These are phyloP conservation scores for Ophiocordyceps camponoti-leonardi DNA, from an alignment of 2,329 filamentous ascomycete species.

Conservation along the genomic window DNA sequence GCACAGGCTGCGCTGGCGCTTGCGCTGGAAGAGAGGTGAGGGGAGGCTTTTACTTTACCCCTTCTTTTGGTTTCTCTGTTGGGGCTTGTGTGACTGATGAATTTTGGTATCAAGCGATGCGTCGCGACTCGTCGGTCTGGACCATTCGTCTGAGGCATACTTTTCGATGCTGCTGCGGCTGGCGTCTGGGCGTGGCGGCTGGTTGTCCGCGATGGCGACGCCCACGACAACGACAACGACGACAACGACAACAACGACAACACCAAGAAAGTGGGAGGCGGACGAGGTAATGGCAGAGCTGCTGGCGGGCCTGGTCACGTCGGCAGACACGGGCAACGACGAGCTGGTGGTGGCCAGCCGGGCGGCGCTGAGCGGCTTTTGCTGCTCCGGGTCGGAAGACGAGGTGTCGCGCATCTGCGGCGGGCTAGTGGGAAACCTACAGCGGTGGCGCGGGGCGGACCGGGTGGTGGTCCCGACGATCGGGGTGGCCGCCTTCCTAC, in stretches of 20 bases:
- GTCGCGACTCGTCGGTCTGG: conserved; percentile 18
- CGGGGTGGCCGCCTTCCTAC: conserved; percentile 60
- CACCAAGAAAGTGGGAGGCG: conserved; percentile 6
- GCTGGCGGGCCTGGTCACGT: conserved; percentile 51
- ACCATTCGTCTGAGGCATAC: conserved; percentile 42
- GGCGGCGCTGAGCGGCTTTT: conserved; percentile 42
- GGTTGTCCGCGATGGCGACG: no score
- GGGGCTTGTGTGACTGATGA: background rate
- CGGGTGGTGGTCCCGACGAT: conserved; percentile 58
- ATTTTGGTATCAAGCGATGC: conserved; percentile 12
- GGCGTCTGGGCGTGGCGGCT: conserved; percentile 13
- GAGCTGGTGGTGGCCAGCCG: conserved; percentile 54
- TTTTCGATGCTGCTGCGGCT: conserved; percentile 37
- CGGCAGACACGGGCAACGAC: conserved; percentile 64
- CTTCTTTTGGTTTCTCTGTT: no score
- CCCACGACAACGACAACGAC: no score
- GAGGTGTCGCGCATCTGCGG: conserved; percentile 27
- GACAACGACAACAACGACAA: no score
- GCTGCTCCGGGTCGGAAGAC: conserved; percentile 23
- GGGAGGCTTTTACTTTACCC: no score
- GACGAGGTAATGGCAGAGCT: conserved; percentile 31
- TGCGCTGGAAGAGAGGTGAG: conserved; percentile 27
- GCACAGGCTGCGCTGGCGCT: conserved; percentile 38
- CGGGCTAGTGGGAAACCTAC: conserved; percentile 37
- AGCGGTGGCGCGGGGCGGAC: conserved; percentile 39